Conservation (phyloP, 2,329 filamentous ascomycete genomes). For the Cyanodermella asteris region DNA sequence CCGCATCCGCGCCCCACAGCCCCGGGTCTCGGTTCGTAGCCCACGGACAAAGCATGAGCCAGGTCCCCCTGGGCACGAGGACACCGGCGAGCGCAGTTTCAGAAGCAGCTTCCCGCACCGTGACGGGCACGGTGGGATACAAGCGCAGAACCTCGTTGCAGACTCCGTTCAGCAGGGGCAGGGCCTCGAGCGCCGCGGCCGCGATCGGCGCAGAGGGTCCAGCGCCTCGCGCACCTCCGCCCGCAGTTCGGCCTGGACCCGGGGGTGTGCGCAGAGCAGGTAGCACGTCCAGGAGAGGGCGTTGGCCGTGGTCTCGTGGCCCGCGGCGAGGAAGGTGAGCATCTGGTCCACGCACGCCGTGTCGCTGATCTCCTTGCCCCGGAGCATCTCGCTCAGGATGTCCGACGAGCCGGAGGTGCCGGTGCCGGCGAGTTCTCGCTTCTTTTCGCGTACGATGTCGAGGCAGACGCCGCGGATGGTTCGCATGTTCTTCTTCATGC, state of each 20-base stretch:
- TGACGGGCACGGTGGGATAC: conserved; percentile 17
- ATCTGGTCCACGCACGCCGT: conserved; percentile 46
- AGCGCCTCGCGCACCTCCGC: conserved; percentile 38
- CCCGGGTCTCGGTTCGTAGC: conserved; percentile 6
- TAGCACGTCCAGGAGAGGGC: conserved; percentile 59
- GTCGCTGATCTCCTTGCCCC: conserved; percentile 8
- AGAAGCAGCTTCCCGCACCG: conserved; percentile 16
- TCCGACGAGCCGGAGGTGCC: conserved; percentile 21
- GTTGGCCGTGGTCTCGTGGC: conserved; percentile 59
- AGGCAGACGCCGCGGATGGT: conserved; percentile 6
- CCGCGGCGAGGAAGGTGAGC: conserved; percentile 73
- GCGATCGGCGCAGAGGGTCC: conserved; percentile 14
- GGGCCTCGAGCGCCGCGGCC: conserved; percentile 13
- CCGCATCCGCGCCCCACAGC: conserved; percentile 15
- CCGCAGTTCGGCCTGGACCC: conserved; percentile 44
- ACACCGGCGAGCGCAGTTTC: conserved; percentile 1
- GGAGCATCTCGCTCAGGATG: conserved; percentile 17
- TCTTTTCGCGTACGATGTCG: conserved; percentile 11
- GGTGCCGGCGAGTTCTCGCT: conserved; percentile 9
- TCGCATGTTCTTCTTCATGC: no score
- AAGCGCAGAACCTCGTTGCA: conserved; percentile 20
- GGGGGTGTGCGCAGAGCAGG: conserved; percentile 41
- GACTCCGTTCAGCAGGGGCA: conserved; percentile 18
- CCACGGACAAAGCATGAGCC: conserved; percentile 15
- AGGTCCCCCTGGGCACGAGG: conserved; percentile 1